Base-by-base conservation (phyloP, 148 eudicot species). In the Rhododendron mucronatum region DNA sequence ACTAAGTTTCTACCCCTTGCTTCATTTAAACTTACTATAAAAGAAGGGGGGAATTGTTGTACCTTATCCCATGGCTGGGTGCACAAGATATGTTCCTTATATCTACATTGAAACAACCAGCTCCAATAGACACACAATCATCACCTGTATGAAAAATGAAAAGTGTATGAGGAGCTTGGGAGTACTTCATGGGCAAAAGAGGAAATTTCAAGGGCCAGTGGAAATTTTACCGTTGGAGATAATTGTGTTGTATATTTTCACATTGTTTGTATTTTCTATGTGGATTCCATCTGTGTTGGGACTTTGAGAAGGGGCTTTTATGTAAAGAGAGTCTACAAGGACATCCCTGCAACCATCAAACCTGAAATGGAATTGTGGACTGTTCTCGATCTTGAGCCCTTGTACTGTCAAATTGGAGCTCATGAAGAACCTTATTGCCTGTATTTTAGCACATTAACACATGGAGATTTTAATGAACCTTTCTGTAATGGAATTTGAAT, bases 241-340 rank as follows among this genome's bases (percentile, higher is more conserved):
- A 81, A 95, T 39, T 21, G 98, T 93, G 83, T 96, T 93, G 86
- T 93, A 86, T 82, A 96, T 94, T 77, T 77, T 90, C 18, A 93
- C 97, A 80, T 94, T 91, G 82, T 75, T 90, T 83, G 96, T 86
- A 85, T 96, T 96, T 89, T 96, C 99, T 7, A 96, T 89, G 83
- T 96, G 99, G 87, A 96, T 96, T 76, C 99, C 99, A 89, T 96
- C 99, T 0, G 99, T 96, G 82, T 96, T 96, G 79, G 99, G 99
- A 53, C 99, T 96, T 33, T 80, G 84, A 75, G 87, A 77, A 9
- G 98, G 98, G 13, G 99, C 88, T 55, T 91, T 92, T 75, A 96
- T 94, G 82, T 83, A 26, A 2, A 96, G 91, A 14, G 91, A 92
- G 78, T 96, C 91, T 50, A 96, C 88, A 59, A 84, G 90, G 15